Base-by-base conservation (phyloP, 257 asterid genomes). In the Rauvolfia tetraphylla region DNA sequence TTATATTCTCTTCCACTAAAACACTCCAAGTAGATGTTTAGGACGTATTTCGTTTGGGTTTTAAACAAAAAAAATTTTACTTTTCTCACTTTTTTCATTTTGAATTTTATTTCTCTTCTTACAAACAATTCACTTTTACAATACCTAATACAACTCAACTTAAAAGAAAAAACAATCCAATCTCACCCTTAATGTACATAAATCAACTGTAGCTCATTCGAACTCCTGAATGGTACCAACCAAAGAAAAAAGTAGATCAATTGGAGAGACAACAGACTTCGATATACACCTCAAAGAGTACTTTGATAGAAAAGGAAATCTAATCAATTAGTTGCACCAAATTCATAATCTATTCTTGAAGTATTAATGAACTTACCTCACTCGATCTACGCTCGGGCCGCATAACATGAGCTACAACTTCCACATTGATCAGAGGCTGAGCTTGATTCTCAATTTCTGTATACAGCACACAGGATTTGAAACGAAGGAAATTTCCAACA, bases 331-430 rank as follows among this genome's bases (percentile, higher is more conserved):
- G 5, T 34, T 22, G 36, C 17, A 10, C 8, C 39, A 15, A 23
- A 18, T 22, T 76, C 39, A 11, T 48, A 12, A 13, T 67, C 23
- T n/a, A 20, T 29, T 34, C 1, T 20, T 42, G 1, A 13, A 54
- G 53, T 44, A n/a, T 25, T 39, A 68, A 71, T 71, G 20, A 54
- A 65, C 85, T 85, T 54, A 92, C 97, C 94, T 92, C 96, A 79
- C 96, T 90, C 58, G 93, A 90, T 80, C 97, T 81, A 54, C 78
- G 88, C 86, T 94, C 97, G 18, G 98, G 98, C 56, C 90, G 84
- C 80, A 88, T 88, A 76, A 94, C 98, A 79, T 89, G 97, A 75
- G 98, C 98, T 10, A 86, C 92, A 71, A 92, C 98, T 87, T 94
- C 98, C 74, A 94, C 97, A 44, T 94, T 92, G 54, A 94, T 94